Evolutionary conservation across 768 basidiomycete genomes (phyloP).

Genomic region (Termitomyces sp.): DNA sequence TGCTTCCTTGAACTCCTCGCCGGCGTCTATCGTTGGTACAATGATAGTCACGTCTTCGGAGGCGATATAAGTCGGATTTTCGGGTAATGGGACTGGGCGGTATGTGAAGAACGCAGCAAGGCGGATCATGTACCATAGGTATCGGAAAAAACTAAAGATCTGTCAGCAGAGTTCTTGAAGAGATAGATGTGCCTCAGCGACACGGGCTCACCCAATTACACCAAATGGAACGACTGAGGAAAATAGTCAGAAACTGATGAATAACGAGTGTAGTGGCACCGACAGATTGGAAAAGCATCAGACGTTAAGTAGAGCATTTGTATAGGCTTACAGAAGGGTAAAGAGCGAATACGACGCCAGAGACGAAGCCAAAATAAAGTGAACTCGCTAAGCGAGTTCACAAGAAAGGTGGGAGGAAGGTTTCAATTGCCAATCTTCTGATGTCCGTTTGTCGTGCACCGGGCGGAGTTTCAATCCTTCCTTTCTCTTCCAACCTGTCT

Average conservation of each 20-base stretch:
- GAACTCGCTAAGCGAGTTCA: constrained; percentile 15
- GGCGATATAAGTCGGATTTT: constrained; percentile 86
- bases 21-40: constrained; percentile 93
- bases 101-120: constrained; percentile 73
- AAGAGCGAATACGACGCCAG: constrained; percentile 36
- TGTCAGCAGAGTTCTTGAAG: constrained; percentile 10
- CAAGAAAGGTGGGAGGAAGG: constrained; percentile 1
- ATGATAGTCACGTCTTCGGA: constrained; percentile 95
- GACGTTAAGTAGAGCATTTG: constrained; percentile 86
- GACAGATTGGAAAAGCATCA: constrained; percentile 88
- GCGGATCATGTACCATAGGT: constrained; percentile 90
- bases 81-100: constrained; percentile 83
- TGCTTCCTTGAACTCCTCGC: constrained; percentile 92
- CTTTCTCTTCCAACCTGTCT: not conserved
- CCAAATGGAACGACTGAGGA: constrained; percentile 80
- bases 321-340: constrained; percentile 19
- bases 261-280: constrained; percentile 26
- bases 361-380: constrained; percentile 20
- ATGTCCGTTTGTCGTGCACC: constrained; percentile 4
- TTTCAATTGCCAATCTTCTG: constrained; percentile 5
- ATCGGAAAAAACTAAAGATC: constrained; percentile 75
- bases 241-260: constrained; percentile 11
- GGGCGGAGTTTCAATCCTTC: not conserved
- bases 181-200: not conserved
- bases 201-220: constrained; percentile 63